Base-by-base conservation (phyloP, 768 basidiomycete genomes). In the Leccinum subtestaceum region DNA sequence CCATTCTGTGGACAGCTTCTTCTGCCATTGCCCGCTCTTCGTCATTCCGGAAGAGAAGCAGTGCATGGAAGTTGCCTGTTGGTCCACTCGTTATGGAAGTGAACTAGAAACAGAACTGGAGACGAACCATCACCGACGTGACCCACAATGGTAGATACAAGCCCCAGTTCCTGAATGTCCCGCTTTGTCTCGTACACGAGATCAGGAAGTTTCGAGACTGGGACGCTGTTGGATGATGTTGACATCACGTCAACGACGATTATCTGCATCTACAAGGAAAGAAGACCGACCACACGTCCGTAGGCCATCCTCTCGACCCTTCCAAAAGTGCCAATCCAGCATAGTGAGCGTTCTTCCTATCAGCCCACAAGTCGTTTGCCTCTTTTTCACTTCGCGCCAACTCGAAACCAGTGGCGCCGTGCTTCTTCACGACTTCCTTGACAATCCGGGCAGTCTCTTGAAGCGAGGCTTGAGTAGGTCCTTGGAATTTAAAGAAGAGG, bases 401-500 rank as follows among this genome's bases (percentile, higher is more conserved):
- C 63, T 81, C 76, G 59, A 91, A 90, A 5, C 83, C 81, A 9
- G 78, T 80, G 3, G 87, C 89, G 0, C 88, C 88, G 58, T 94
- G 80, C 66, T 81, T 83, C 69, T 79, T 77, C 9, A 83, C 79
- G 31, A 92, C 77, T 52, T 73, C 73, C 62, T 84, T 76, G 25
- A 88, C 84, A 15, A 87, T 77, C 6, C 76, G 74, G 0, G 86
- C 83, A 0, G 86, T 84, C 62, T 89, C 88, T 2, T 76, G 69
- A n/a, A 92, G 73, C 3, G 85, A 80, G 2, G 79, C 74, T 1
- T 77, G 74, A 1, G 85, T 81, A 9, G 86, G 80, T 11, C 90
- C 90, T 65, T 93, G 90, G 70, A 96, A 85, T 71, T 94, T 93
- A 81, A 96, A 89, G 76, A 93, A 92, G 11, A 96, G 78, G 21